A percentile compares a stretch with the other conserved stretches of the same genome.
phyloP scores from a whole-genome alignment of 257 asterid genomes.

The Gentiana straminea region DNA sequence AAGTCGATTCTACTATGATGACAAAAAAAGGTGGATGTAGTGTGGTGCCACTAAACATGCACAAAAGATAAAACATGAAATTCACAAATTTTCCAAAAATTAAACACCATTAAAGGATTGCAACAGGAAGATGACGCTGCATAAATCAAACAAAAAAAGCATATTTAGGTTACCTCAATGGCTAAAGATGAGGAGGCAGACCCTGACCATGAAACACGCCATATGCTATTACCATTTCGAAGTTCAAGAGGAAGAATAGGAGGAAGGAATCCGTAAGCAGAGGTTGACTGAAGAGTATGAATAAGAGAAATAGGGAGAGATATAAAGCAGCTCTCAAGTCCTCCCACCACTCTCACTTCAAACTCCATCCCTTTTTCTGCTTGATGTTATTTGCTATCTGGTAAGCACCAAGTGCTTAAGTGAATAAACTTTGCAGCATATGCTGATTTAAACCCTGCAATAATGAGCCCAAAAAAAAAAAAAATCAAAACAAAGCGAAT shows the following conservation, averaged over 20 bases:
- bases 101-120: not conserved
- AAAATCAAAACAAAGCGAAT: too few relatives aligned
- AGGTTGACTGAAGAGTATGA: constrained; percentile 58
- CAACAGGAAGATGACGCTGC: not conserved
- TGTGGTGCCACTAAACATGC: too few relatives aligned
- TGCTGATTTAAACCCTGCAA: too few relatives aligned
- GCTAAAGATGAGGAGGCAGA: constrained; percentile 70
- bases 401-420: too few relatives aligned
- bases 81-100: not conserved
- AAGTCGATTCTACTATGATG: too few relatives aligned
- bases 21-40: too few relatives aligned
- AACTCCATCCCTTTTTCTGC: constrained; percentile 44
- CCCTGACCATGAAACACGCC: constrained; percentile 93
- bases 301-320: constrained; percentile 75
- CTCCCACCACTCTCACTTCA: constrained; percentile 64
- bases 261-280: constrained; percentile 56
- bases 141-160: not conserved
- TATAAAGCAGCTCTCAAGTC: constrained; percentile 69
- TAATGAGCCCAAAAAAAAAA: too few relatives aligned
- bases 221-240: constrained; percentile 20
- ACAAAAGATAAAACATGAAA: not conserved
- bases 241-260: constrained; percentile 81
- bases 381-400: too few relatives aligned
- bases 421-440: too few relatives aligned
- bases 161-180: constrained; percentile 48